Conservation (phyloP, 345 rosid genomes). For the Citrus sp. region DNA sequence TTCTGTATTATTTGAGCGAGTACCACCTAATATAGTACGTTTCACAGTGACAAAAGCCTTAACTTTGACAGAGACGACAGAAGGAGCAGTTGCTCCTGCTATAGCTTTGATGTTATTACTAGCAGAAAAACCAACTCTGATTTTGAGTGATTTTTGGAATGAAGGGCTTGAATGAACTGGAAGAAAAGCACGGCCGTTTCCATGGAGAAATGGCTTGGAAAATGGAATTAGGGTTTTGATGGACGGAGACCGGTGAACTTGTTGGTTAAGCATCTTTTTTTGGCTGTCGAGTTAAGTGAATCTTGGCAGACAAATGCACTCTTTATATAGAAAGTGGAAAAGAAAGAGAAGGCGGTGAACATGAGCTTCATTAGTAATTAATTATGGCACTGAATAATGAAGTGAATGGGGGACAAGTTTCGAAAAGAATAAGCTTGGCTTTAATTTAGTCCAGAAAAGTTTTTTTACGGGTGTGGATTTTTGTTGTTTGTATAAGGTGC, state of each 20-base stretch:
- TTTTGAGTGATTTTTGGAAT: not conserved
- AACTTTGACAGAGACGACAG: not conserved
- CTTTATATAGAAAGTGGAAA: not conserved
- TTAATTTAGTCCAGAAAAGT: too few species aligned
- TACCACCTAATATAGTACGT: not conserved
- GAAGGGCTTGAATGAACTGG: slow-evolving; percentile 4
- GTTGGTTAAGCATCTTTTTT: not conserved
- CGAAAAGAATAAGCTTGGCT: not conserved
- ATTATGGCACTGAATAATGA: not conserved
- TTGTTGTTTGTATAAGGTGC: not conserved
- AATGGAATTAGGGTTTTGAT: slow-evolving; percentile 11
- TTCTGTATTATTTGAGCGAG: not conserved
- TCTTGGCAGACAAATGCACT: not conserved
- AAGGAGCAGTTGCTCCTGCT: not conserved
- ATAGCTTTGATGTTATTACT: not conserved
- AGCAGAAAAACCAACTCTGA: not conserved
- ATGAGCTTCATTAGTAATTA: not conserved
- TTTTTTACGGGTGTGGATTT: not conserved
- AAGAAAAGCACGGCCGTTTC: slow-evolving; percentile 11
- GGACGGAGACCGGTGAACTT: slow-evolving; percentile 16
- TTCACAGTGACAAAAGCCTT: not conserved
- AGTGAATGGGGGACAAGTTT: not conserved
- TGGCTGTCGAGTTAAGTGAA: not conserved
- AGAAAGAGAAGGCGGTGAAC: not conserved
- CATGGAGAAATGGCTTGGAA: slow-evolving; percentile 29